phyloP scores from a whole-genome alignment of 1,139 yeast genomes.

The Torulaspora pretoriensis region DNA sequence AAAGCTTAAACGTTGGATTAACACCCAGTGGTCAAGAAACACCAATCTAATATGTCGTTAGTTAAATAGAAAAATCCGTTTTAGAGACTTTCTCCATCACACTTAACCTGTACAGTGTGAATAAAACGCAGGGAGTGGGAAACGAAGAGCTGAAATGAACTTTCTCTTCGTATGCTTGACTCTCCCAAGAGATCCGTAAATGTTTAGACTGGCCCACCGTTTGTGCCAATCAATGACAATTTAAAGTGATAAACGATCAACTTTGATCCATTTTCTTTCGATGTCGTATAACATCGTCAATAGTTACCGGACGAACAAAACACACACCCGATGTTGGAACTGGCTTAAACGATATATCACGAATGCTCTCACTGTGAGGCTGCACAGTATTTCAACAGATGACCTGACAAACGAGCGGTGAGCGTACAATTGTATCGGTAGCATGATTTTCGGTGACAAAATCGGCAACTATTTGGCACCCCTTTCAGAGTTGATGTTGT shows the following conservation, averaged over 20 bases:
- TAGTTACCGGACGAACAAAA: not conserved
- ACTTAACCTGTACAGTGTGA: not conserved
- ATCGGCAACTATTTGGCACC: not conserved
- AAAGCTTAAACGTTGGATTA: not conserved
- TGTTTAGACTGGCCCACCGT: not conserved
- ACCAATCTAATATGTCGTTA: not conserved
- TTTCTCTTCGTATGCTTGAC: constrained; percentile 4
- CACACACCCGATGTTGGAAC: not conserved
- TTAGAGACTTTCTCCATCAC: constrained; percentile 1
- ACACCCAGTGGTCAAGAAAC: not conserved
- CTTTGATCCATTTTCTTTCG: not conserved
- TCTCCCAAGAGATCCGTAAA: not conserved
- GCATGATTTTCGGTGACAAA: not conserved
- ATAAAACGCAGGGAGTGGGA: not conserved
- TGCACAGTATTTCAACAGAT: not conserved
- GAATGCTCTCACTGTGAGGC: not conserved
- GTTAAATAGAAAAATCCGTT: constrained; percentile 3
- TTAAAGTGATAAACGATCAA: constrained; percentile 6
- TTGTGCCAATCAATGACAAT: not conserved
- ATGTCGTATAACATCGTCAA: constrained; percentile 7
- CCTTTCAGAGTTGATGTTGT: not conserved
- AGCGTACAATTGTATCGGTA: not conserved
- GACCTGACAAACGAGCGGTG: not conserved
- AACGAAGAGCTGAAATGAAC: not conserved
- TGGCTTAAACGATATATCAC: not conserved